These are phyloP conservation scores for Fusarium oxysporum DNA, from an alignment of 2,329 filamentous ascomycete genomes.

Conservation along the genomic window DNA sequence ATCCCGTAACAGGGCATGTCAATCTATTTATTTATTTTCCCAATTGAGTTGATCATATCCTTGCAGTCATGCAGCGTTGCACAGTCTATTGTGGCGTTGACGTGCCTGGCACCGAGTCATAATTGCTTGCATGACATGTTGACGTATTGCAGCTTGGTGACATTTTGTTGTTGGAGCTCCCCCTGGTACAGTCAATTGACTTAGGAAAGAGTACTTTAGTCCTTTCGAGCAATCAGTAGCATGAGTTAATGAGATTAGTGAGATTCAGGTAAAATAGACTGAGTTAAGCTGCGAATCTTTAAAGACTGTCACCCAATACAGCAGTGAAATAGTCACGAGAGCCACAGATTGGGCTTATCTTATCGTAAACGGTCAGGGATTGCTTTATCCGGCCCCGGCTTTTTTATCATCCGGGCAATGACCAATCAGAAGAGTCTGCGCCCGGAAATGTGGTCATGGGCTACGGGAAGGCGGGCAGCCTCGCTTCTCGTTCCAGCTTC, in stretches of 20 bases:
- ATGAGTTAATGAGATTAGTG: background rate
- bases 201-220: too few relatives aligned
- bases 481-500: slow-evolving; percentile 46
- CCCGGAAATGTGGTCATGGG: slow-evolving; percentile 48
- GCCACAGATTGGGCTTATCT: slow-evolving; percentile 4
- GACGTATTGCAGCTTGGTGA: background rate
- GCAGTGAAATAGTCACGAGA: background rate
- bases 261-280: background rate
- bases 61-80: background rate
- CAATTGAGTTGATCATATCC: background rate
- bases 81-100: background rate
- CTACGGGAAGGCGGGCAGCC: slow-evolving; percentile 48
- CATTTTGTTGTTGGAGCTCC: background rate
- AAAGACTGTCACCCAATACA: background rate
- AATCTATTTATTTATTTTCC: background rate
- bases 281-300: background rate
- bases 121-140: background rate
- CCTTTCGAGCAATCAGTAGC: background rate
- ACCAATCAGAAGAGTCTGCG: slow-evolving; percentile 36
- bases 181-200: background rate
- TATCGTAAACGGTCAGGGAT: background rate
- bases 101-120: background rate
- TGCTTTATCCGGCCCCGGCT: slow-evolving; percentile 37
- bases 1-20: background rate
- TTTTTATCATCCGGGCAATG: slow-evolving; percentile 36